These are phyloP conservation scores for Massariosphaeria phaeospora DNA, from an alignment of 495 filamentous ascomycete species.

Conservation along the genomic window DNA sequence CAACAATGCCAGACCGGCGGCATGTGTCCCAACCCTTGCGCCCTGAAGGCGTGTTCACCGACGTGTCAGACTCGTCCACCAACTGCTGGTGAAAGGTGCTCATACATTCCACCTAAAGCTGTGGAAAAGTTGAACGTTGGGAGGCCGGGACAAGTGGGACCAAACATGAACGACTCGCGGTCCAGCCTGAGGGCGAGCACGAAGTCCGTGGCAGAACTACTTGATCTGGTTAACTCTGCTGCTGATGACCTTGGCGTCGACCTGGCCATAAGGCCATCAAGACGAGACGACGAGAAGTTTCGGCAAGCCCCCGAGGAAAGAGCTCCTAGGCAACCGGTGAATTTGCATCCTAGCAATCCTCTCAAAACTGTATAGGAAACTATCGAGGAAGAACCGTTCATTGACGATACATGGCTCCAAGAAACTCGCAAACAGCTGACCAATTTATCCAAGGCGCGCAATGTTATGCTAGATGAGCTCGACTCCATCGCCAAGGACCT, in stretches of 20 bases:
- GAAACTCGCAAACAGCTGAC: constrained; percentile 25
- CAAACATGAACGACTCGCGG: constrained; percentile 25
- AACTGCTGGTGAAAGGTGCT: background rate
- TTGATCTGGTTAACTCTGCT: constrained; percentile 28
- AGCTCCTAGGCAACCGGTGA: background rate
- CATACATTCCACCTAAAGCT: constrained; percentile 21
- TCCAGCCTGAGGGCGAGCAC: constrained; percentile 9
- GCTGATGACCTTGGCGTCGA: constrained; percentile 33
- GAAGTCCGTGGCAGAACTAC: constrained; percentile 23
- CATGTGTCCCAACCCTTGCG: background rate
- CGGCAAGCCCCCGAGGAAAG: constrained; percentile 13
- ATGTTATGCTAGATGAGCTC: constrained; percentile 23
- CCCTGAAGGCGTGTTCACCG: background rate
- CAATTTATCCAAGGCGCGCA: constrained; percentile 20
- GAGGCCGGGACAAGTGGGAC: constrained; percentile 19
- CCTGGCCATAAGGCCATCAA: constrained; percentile 13
- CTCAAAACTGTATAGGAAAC: background rate
- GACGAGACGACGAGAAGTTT: constrained; percentile 25
- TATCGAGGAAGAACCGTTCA: background rate
- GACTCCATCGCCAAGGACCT: constrained; percentile 23
- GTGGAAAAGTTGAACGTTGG: constrained; percentile 28
- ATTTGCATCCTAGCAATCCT: background rate
- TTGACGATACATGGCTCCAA: constrained; percentile 24
- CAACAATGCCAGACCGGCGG: background rate
- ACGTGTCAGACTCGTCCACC: background rate